Base-by-base conservation (phyloP, 2,329 filamentous ascomycete species). In the Dothistroma pini region DNA sequence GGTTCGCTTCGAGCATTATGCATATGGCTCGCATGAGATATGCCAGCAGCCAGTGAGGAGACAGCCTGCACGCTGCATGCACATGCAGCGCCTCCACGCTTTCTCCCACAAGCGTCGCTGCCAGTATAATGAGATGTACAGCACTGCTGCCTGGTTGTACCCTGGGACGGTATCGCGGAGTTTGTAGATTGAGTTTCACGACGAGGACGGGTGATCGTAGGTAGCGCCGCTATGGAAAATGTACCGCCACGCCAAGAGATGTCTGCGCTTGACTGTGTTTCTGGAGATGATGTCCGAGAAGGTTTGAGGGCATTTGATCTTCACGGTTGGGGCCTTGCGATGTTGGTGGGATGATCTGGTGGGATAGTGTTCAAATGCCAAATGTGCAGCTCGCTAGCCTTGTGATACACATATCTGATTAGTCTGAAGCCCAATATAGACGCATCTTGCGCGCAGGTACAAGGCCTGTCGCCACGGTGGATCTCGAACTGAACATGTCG, bases 111-210 rank as follows among this genome's bases (percentile, higher is more conserved):
- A 19, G 48, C 48, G 29, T 25, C 29, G 48, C 21, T 51, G 21
- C 29, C 29, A 31, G 21, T 12, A n/a, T 12, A 11, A 19, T 51
- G 48, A 51, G 10, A 51, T 11, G 48, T 16, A 51, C 48, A 29
- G 21, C 21, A 51, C 29, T 14, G 22, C 9, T 29, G 11, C 38
- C 48, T 47, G 54, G 54, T 31, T 32, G 38, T 29, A 56, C 54
- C 47, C 53, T 51, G 44, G 32, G 31, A 34, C n/a, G 12, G 31
- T 11, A 32, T 49, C 48, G 48, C 21, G 48, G 48, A 22, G 25
- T 16, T 32, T 47, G 54, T 56, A 62, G 60, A 62, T 62, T 62
- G 60, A 52, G 60, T 62, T 62, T 62, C 56, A 49, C 35, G 51
- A 54, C 41, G 52, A 54, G 48, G 56, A 56, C 47, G 35, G 58